Evolutionary conservation across 352 stramenopile genomes (phyloP).

Genomic region (Blastocystis sp.): DNA sequence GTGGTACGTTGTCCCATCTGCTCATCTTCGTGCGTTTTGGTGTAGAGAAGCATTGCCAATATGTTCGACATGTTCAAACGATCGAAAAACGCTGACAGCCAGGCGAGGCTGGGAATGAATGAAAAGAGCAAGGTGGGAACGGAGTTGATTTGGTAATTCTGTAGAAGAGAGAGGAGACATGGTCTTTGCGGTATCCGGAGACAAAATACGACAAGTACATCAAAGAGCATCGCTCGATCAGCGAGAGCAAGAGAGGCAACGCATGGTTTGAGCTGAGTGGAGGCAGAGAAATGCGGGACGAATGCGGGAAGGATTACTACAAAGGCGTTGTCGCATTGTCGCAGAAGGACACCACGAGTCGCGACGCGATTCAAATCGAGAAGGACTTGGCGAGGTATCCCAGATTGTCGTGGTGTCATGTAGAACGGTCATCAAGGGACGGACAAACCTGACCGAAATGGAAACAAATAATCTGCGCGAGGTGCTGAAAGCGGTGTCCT

Average conservation of each 20-base stretch:
- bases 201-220: conserved; percentile 66
- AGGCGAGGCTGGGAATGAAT: neutral
- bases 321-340: conserved; percentile 27
- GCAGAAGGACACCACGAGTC: conserved; percentile 6
- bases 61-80: neutral
- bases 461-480: conserved; percentile 4
- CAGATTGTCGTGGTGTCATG: neutral
- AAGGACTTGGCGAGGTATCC: conserved; percentile 30
- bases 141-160: neutral
- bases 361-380: conserved; percentile 57
- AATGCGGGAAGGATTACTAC: conserved; percentile 44
- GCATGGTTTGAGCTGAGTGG: conserved; percentile 64
- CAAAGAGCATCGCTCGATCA: conserved; percentile 11
- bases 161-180: conserved; percentile 9
- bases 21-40: neutral
- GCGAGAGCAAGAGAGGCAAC: conserved; percentile 33
- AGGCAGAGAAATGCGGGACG: conserved; percentile 42
- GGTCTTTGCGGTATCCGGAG: conserved; percentile 30
- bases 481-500: conserved; percentile 50
- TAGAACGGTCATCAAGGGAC: conserved; percentile 35
- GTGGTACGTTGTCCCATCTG: neutral
- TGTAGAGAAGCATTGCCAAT: neutral
- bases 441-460: neutral
- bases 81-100: neutral
- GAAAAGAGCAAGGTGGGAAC: neutral